Evolutionary conservation across 208 protist genomes (phyloP).

Genomic region (Crithidia acanthocephali): DNA sequence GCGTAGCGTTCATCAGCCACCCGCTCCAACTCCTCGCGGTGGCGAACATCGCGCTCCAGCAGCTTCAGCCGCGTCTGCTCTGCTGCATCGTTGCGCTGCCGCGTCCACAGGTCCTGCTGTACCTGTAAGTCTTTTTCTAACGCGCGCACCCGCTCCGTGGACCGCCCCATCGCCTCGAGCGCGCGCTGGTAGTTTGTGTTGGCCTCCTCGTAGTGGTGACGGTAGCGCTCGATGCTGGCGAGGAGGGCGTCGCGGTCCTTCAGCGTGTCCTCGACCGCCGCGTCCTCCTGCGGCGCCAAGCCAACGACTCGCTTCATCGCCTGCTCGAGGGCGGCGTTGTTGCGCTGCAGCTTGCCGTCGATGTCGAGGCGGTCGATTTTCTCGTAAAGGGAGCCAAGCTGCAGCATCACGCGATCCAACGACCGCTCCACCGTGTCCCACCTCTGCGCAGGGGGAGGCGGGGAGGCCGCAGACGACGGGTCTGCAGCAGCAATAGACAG

Average conservation of each 20-base stretch:
- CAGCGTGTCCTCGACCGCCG: constrained; percentile 51
- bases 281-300: constrained; percentile 43
- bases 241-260: constrained; percentile 73
- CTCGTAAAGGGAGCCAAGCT: constrained; percentile 62
- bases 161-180: constrained; percentile 67
- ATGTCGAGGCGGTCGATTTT: constrained; percentile 75
- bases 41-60: constrained; percentile 56
- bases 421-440: constrained; percentile 38
- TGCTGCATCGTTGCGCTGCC: constrained; percentile 47
- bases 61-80: constrained; percentile 59
- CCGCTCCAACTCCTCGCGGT: constrained; percentile 52
- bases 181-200: constrained; percentile 71
- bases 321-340: constrained; percentile 66
- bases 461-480: background rate
- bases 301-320: constrained; percentile 62
- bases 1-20: constrained; percentile 45
- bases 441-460: background rate
- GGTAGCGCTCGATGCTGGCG: constrained; percentile 63
- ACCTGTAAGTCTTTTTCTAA: constrained; percentile 64
- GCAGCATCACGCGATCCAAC: constrained; percentile 50
- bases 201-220: constrained; percentile 58
- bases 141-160: constrained; percentile 51
- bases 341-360: constrained; percentile 51
- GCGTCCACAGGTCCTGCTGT: constrained; percentile 49
- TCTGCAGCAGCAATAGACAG: background rate